Evolutionary conservation across 208 protist genomes (phyloP), one percentile per base, ranked within the genome.

Genomic region (Angomonas deanei): DNA sequence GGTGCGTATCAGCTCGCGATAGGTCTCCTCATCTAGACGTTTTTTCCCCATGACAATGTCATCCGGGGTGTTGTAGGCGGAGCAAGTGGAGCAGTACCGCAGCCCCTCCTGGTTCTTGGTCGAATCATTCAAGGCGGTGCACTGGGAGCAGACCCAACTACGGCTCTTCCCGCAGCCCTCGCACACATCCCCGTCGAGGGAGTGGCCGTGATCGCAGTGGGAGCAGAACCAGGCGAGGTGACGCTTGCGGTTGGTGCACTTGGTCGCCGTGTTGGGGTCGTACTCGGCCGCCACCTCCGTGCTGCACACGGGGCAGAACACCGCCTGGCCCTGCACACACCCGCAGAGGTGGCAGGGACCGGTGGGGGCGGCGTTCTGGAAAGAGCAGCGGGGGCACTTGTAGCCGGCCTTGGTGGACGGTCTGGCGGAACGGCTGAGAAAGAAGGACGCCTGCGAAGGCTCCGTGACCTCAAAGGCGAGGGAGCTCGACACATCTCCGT

Each of bases 171-270:
- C 23, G 58, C 87, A 94, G 15, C 11, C 17, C 15, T 28, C 15
- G 63, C 87, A 94, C 33, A 30, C 21, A 55, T 94, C 87, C 21
- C 68, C 69, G 60, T 94, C 84, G 27, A 85, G 49, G 3, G 80
- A 78, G 68, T 90, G 88, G 27, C 85, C 34, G 8, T 52, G 46
- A 0, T 54, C 39, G 70, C 87, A 94, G 10, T 77, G 57, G 17
- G 27, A 26, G 70, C 87, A 94, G 57, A 55, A 58, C 84, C 87
- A 94, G 3, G 80, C 60, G 26, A 84, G 60, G 68, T 94, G 87
- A 30, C 72, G 60, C 46, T 79, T 68, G 5, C 65, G 73, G 30
- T 71, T 71, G 5, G 0, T 52, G 68, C 86, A 93, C 30, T 50
- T 42, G 1, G 48, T 78, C 15, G 46, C 2, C 8, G 31, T 17